Evolutionary conservation across 108 stramenopile genomes (phyloP).

Genomic region (Conticribra weissflogii): DNA sequence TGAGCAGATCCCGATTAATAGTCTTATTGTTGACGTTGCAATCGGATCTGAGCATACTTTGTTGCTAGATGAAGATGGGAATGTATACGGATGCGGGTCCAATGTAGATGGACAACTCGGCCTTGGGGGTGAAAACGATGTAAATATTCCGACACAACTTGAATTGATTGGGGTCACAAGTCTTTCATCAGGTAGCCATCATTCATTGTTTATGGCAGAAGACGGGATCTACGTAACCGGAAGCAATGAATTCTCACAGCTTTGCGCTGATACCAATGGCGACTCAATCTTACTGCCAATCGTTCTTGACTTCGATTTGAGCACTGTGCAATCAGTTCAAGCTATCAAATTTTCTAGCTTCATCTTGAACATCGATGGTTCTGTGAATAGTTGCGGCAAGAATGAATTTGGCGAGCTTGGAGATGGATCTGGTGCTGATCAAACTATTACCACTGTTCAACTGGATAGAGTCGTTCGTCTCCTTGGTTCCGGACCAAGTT

Average conservation of each 20-base stretch:
- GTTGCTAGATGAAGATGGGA: slow-evolving; percentile 28
- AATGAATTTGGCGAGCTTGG: slow-evolving; percentile 42
- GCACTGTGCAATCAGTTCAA: slow-evolving; percentile 16
- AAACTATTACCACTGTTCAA: slow-evolving; percentile 7
- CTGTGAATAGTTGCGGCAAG: slow-evolving; percentile 35
- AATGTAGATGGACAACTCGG: slow-evolving; percentile 49
- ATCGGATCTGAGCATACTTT: slow-evolving; percentile 52
- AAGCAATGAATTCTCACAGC: slow-evolving; percentile 18
- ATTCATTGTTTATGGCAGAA: slow-evolving; percentile 26
- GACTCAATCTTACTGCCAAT: slow-evolving; percentile 7
- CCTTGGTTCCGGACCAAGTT: slow-evolving; percentile 27
- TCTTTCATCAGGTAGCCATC: slow-evolving; percentile 30
- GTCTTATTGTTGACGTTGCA: slow-evolving; percentile 39
- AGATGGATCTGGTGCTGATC: slow-evolving; percentile 18
- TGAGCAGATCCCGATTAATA: slow-evolving; percentile 22
- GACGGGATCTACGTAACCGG: slow-evolving; percentile 40
- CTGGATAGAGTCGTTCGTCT: slow-evolving; percentile 11
- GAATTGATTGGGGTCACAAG: too few species aligned
- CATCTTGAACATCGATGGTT: slow-evolving; percentile 28
- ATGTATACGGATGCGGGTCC: slow-evolving; percentile 41
- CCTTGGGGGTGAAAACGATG: slow-evolving; percentile 34
- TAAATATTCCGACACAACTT: too few species aligned
- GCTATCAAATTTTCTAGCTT: slow-evolving; percentile 37
- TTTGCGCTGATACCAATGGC: slow-evolving; percentile 19
- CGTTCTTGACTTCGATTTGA: slow-evolving; percentile 18